phyloP scores from a whole-genome alignment of 2,329 filamentous ascomycete species.

The Aspergillus sclerotialis region DNA sequence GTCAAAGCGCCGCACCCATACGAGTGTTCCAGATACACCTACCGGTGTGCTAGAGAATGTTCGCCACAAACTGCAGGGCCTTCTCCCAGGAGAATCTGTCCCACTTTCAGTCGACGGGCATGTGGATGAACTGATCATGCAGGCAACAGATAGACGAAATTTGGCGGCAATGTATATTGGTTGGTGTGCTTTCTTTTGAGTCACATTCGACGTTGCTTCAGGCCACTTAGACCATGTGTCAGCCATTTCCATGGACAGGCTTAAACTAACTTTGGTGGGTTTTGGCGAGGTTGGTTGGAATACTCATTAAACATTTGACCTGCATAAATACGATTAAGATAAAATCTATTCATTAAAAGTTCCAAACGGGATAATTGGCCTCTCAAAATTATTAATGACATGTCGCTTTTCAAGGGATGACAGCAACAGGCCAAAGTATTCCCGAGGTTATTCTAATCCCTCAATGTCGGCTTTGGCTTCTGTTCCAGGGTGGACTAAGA shows the following conservation, averaged over 20 bases:
- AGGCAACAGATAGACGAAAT: constrained; percentile 73
- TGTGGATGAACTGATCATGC: constrained; percentile 87
- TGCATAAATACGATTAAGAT: no score
- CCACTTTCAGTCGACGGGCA: constrained; percentile 93
- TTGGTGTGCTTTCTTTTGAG: constrained; percentile 67
- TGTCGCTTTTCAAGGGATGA: no score
- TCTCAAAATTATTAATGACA: no score
- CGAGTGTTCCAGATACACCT: constrained; percentile 56
- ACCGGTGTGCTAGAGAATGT: constrained; percentile 85
- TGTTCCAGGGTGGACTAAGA: constrained; percentile 39
- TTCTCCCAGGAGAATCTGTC: constrained; percentile 80
- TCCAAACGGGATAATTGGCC: no score
- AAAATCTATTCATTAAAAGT: no score
- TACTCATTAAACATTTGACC: no score
- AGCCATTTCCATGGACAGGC: no score
- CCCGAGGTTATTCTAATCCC: no score
- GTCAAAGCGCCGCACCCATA: constrained; percentile 43
- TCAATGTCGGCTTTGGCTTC: constrained; percentile 40
- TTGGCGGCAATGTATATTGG: constrained; percentile 95
- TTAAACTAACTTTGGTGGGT: no score
- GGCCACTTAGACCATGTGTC: no score
- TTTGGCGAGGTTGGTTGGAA: no score
- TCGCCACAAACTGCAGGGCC: constrained; percentile 73
- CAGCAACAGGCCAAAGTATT: no score
- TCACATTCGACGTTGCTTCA: neutral